Conservation (phyloP, 1,284 basidiomycete species). For the Malassezia sp. region DNA sequence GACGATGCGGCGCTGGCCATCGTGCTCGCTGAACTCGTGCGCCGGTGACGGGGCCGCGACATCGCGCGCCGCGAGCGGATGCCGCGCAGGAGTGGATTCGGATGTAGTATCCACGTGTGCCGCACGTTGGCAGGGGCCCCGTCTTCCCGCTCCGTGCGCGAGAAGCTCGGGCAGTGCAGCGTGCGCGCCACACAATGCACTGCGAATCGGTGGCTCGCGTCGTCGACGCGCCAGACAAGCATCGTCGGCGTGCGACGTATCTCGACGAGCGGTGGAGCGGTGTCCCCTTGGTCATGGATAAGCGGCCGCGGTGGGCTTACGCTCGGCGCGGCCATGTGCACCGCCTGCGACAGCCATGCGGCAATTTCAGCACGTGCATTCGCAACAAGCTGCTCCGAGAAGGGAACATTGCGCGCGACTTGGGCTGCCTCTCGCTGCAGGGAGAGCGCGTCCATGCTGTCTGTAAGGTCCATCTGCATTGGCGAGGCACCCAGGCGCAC, state of each 20-base stretch:
- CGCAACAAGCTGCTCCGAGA: conserved; percentile 27
- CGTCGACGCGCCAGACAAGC: conserved; percentile 29
- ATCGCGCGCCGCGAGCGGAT: conserved; percentile 9
- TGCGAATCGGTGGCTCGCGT: conserved; percentile 26
- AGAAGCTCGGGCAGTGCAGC: conserved; percentile 26
- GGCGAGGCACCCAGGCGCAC: neutral
- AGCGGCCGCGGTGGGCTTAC: neutral
- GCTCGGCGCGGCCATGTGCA: too few relatives aligned
- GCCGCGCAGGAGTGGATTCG: conserved; percentile 23
- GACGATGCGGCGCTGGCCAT: conserved; percentile 5
- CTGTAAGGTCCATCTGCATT: too few relatives aligned
- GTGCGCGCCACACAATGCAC: conserved; percentile 39
- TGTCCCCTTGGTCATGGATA: neutral
- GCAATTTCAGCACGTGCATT: conserved; percentile 22
- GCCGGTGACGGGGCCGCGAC: conserved; percentile 2
- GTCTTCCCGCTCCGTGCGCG: conserved; percentile 5
- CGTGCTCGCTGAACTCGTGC: conserved; percentile 11
- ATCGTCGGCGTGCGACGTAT: conserved; percentile 29
- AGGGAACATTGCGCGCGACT: too few relatives aligned
- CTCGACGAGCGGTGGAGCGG: conserved; percentile 15
- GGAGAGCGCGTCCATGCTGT: neutral
- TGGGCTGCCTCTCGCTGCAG: too few relatives aligned
- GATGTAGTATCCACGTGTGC: conserved; percentile 37
- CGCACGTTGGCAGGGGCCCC: conserved; percentile 2
- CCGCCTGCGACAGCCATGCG: conserved; percentile 18